These are phyloP conservation scores for Volutella citrinella DNA, from an alignment of 2,329 filamentous ascomycete species.

Conservation along the genomic window DNA sequence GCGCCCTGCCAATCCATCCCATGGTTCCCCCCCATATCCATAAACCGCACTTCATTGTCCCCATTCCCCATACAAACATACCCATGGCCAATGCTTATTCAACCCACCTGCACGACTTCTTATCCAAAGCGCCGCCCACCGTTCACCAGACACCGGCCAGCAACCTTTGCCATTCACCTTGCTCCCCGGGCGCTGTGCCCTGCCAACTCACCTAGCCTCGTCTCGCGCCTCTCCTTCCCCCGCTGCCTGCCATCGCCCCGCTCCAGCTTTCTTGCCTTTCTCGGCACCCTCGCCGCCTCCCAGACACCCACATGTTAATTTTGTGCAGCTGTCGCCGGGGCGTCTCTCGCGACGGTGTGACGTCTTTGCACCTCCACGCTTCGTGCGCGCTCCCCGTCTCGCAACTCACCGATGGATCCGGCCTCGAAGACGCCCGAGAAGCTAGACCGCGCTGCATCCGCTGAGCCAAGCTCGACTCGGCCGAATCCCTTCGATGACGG, in stretches of 20 bases:
- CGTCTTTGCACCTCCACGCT: constrained; percentile 45
- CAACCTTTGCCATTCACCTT: too few relatives aligned
- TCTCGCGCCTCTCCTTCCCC: too few relatives aligned
- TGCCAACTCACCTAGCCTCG: too few relatives aligned
- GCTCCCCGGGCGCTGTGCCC: too few relatives aligned
- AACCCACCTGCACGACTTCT: too few relatives aligned
- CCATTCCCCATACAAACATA: too few relatives aligned
- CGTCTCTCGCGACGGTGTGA: constrained; percentile 52
- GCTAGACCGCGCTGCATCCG: constrained; percentile 58
- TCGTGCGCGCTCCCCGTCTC: constrained; percentile 33
- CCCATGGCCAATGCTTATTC: too few relatives aligned
- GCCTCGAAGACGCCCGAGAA: constrained; percentile 47
- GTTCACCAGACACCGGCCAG: too few relatives aligned
- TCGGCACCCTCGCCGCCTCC: constrained; percentile 20
- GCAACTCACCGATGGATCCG: constrained; percentile 53
- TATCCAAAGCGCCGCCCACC: too few relatives aligned
- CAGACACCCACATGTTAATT: constrained; percentile 55
- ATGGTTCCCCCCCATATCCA: constrained; percentile 22
- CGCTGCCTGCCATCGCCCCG: too few relatives aligned
- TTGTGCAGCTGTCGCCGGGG: constrained; percentile 50
- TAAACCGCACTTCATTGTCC: too few relatives aligned
- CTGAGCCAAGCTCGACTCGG: constrained; percentile 60
- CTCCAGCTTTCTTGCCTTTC: too few relatives aligned
- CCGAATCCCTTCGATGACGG: constrained; percentile 63
- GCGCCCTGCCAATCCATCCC: constrained; percentile 31